A percentile compares a stretch with the other conserved stretches of the same genome.
phyloP scores from a whole-genome alignment of 345 rosid species.

The Euphorbia lathyris region DNA sequence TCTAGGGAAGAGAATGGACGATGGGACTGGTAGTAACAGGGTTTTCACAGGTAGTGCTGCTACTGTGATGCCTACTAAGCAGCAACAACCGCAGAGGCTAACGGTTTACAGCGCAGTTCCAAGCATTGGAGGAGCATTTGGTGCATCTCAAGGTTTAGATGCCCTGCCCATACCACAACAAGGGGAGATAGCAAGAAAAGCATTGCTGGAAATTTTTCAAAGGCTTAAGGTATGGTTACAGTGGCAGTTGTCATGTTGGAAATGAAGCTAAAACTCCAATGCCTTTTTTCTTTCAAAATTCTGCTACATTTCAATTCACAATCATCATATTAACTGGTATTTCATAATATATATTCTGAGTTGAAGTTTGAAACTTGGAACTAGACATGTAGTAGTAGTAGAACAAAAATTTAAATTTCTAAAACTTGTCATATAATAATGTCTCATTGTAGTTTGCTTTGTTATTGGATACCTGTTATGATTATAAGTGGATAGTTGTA shows the following conservation, averaged over 20 bases:
- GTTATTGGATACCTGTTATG: neutral
- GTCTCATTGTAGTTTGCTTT: neutral
- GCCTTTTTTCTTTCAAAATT: neutral
- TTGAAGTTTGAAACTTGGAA: neutral
- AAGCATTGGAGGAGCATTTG: conserved; percentile 53
- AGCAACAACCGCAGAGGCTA: conserved; percentile 36
- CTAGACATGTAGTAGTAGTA: neutral
- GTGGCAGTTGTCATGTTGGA: neutral
- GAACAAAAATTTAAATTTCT: neutral
- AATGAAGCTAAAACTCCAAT: neutral
- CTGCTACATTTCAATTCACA: neutral
- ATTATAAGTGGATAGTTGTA: neutral
- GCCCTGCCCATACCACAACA: conserved; percentile 63
- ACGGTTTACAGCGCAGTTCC: conserved; percentile 26
- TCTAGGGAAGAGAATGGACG: conserved; percentile 82
- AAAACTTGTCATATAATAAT: neutral
- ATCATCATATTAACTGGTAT: neutral
- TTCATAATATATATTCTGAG: neutral
- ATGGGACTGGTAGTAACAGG: conserved; percentile 37
- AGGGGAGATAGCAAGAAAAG: conserved; percentile 71
- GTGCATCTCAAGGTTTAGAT: conserved; percentile 47
- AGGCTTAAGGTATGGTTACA: conserved; percentile 58
- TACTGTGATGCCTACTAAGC: conserved; percentile 28
- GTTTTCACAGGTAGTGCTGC: conserved; percentile 25
- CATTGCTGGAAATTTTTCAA: conserved; percentile 49